Evolutionary conservation across 257 asterid species (phyloP).

Genomic region (Forsythia viridissima): DNA sequence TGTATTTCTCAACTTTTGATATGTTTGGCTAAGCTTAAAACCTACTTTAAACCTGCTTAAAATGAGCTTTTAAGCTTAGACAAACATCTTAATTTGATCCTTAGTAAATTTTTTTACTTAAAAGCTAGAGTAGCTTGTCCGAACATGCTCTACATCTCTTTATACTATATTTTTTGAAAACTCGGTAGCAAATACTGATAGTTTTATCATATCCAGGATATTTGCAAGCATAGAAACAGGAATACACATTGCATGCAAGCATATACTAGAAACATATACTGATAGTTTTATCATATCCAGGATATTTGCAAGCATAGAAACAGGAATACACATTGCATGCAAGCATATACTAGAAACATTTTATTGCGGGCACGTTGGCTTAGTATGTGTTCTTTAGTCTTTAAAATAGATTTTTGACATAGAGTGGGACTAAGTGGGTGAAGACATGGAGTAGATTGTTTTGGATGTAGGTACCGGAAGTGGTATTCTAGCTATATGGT

Average conservation of each 20-base stretch:
- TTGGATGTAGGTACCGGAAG: slow-evolving; percentile 99
- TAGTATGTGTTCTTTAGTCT: background rate
- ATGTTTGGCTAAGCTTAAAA: background rate
- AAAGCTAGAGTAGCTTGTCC: background rate
- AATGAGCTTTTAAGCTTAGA: background rate
- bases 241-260: background rate
- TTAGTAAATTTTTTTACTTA: background rate
- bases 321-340: background rate
- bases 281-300: background rate
- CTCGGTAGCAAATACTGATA: background rate
- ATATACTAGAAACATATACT: background rate
- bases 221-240: background rate
- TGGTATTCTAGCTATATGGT: slow-evolving; percentile 97
- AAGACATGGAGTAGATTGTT: slow-evolving; percentile 58
- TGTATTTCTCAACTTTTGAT: background rate
- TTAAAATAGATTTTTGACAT: slow-evolving; percentile 13
- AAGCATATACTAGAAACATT: background rate
- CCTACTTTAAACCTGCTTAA: background rate
- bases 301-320: background rate
- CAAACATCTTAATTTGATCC: background rate
- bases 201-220: background rate
- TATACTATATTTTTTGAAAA: background rate
- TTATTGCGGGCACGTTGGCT: background rate
- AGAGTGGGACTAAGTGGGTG: slow-evolving; percentile 41
- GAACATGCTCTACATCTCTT: background rate